A percentile compares a stretch with the other conserved stretches of the same genome.
phyloP scores from a whole-genome alignment of 23 red algal species.

The Chondrus crispus region DNA sequence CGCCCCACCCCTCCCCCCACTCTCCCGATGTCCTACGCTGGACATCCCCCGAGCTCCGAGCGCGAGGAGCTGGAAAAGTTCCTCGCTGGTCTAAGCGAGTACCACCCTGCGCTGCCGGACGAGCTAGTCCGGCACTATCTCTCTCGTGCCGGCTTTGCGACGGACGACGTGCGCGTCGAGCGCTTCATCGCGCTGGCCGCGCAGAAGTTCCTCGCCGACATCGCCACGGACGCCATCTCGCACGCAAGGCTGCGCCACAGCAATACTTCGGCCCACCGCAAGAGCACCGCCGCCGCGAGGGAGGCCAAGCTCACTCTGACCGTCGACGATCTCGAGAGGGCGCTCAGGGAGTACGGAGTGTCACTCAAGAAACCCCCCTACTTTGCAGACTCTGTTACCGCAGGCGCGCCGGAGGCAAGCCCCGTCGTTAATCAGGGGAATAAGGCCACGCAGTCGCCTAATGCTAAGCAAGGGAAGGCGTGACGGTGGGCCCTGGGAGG shows the following conservation, averaged over 20 bases:
- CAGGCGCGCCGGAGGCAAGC: neutral
- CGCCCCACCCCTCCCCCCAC: too few relatives aligned
- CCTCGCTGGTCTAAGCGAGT: slow-evolving; percentile 64
- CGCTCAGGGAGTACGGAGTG: slow-evolving; percentile 86
- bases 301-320: slow-evolving; percentile 46
- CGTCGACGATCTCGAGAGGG: slow-evolving; percentile 77
- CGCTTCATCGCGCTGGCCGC: slow-evolving; percentile 92
- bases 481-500: too few relatives aligned
- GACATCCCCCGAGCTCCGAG: too few relatives aligned
- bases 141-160: slow-evolving; percentile 74
- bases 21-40: too few relatives aligned
- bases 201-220: slow-evolving; percentile 97
- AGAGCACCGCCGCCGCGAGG: slow-evolving; percentile 9
- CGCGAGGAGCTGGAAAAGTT: slow-evolving; percentile 74
- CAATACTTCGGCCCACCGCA: slow-evolving; percentile 32
- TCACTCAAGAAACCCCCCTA: slow-evolving; percentile 83
- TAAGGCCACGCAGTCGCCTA: too few relatives aligned
- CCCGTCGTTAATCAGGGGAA: too few relatives aligned
- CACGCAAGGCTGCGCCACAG: slow-evolving; percentile 62
- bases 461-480: too few relatives aligned
- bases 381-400: slow-evolving; percentile 73
- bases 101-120: slow-evolving; percentile 87
- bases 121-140: slow-evolving; percentile 78
- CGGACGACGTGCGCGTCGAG: slow-evolving; percentile 68
- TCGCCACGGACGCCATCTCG: slow-evolving; percentile 86